Percentiles rank a stretch among this genome's conserved stretches.
Evolutionary conservation across 768 basidiomycete species (phyloP).

Genomic region (Russula sp.): DNA sequence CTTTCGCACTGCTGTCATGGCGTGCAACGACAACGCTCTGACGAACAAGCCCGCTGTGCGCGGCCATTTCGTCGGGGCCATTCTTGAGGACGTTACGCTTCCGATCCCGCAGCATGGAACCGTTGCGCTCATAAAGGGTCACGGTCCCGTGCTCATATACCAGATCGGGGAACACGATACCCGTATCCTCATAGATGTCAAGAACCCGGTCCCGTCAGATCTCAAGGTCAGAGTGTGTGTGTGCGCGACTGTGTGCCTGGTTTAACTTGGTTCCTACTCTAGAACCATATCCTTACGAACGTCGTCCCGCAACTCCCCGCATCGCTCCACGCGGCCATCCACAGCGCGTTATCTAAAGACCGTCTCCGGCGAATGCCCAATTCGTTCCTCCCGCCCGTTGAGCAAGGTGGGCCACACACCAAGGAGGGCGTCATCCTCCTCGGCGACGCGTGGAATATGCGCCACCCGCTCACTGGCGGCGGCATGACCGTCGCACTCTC

Average conservation of each 20-base stretch:
- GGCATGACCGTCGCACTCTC: slow-evolving; percentile 96
- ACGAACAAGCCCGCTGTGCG: slow-evolving; percentile 47
- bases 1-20: slow-evolving; percentile 65
- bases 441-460: slow-evolving; percentile 99
- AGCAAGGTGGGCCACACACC: slow-evolving; percentile 45
- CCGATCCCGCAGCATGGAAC: slow-evolving; percentile 79
- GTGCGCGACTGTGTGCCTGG: not conserved
- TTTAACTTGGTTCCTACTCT: not conserved
- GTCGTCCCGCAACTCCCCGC: slow-evolving; percentile 80
- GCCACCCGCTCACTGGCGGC: slow-evolving; percentile 95
- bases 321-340: slow-evolving; percentile 58
- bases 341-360: slow-evolving; percentile 65
- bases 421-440: slow-evolving; percentile 76
- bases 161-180: slow-evolving; percentile 88
- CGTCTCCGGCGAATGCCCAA: slow-evolving; percentile 93
- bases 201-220: slow-evolving; percentile 73
- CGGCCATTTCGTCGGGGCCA: slow-evolving; percentile 79
- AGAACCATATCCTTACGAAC: slow-evolving; percentile 65
- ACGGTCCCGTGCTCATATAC: slow-evolving; percentile 88
- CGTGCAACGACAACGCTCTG: slow-evolving; percentile 33
- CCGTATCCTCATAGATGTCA: slow-evolving; percentile 89
- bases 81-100: slow-evolving; percentile 69
- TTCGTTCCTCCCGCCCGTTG: slow-evolving; percentile 77
- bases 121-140: slow-evolving; percentile 71
- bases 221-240: slow-evolving; percentile 48